phyloP scores from a whole-genome alignment of 1,284 basidiomycete genomes.

The Tranzscheliella williamsii region DNA sequence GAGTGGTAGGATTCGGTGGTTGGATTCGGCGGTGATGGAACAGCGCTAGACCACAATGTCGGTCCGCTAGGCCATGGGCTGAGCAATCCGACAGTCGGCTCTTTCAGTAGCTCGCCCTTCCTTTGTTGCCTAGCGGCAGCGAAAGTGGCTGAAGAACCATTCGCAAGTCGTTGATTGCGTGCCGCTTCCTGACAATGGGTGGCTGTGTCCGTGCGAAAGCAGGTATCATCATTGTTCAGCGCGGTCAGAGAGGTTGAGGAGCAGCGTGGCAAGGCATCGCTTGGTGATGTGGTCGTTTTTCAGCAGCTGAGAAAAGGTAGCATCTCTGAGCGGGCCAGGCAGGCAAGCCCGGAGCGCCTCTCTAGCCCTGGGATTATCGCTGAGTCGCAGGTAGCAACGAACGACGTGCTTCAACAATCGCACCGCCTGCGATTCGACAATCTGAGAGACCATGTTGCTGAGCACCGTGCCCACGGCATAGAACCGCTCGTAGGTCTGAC shows the following conservation, averaged over 20 bases:
- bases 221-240: constrained; percentile 53
- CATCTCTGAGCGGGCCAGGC: constrained; percentile 93
- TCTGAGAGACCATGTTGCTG: constrained; percentile 92
- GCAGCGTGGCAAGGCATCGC: constrained; percentile 88
- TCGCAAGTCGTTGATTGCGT: no score
- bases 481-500: constrained; percentile 98
- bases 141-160: no score
- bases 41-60: no score
- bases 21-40: no score
- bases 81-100: no score
- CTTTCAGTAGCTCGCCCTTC: no score
- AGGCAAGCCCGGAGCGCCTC: constrained; percentile 94
- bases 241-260: constrained; percentile 77
- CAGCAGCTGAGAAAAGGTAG: constrained; percentile 86
- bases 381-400: constrained; percentile 90
- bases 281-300: constrained; percentile 64
- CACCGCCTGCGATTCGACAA: constrained; percentile 87
- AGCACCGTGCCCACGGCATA: constrained; percentile 98
- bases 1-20: no score
- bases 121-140: no score
- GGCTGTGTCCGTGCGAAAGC: no score
- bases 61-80: no score
- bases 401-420: constrained; percentile 97
- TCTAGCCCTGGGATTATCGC: constrained; percentile 94
- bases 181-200: no score